Conservation (phyloP, 495 filamentous ascomycete species). For the Mytilinidion resinicola region DNA sequence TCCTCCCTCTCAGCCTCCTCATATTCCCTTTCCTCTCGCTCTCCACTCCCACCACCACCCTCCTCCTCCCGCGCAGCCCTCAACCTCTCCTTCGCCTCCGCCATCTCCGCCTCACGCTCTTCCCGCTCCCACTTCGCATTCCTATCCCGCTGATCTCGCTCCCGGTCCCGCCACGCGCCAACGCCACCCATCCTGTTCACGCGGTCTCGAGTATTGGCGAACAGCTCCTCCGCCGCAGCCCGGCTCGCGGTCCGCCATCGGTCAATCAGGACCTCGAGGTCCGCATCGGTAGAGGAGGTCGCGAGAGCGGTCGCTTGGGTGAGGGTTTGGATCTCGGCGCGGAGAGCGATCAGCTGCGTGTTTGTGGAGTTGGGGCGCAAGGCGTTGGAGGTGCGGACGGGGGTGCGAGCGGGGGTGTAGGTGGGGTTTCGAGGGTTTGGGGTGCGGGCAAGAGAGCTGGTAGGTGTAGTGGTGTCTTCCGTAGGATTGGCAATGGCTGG, state of each 20-base stretch:
- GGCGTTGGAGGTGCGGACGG: background rate
- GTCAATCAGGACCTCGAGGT: conserved; percentile 44
- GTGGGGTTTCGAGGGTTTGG: background rate
- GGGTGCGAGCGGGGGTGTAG: background rate
- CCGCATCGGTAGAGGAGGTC: conserved; percentile 40
- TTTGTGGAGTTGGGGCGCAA: background rate
- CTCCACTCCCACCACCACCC: conserved; percentile 24
- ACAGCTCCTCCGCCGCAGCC: conserved; percentile 45
- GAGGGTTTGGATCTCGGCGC: conserved; percentile 28
- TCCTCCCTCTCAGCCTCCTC: conserved; percentile 21
- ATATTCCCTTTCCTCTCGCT: conserved; percentile 22
- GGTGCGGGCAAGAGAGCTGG: background rate
- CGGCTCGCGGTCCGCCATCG: conserved; percentile 42
- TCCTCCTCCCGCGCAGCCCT: conserved; percentile 30
- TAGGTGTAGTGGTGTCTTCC: background rate
- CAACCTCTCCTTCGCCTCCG: conserved; percentile 39
- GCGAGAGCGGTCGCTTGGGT: conserved; percentile 48
- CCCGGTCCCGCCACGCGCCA: conserved; percentile 46
- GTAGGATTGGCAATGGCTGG: background rate
- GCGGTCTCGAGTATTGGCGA: conserved; percentile 40
- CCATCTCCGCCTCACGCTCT: conserved; percentile 34
- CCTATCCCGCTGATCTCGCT: conserved; percentile 37
- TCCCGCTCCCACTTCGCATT: conserved; percentile 34
- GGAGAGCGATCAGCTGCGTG: conserved; percentile 13
- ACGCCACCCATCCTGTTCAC: conserved; percentile 55